Evolutionary conservation across 139 green algal genomes (phyloP), one percentile per base, ranked within the genome.

Genomic region (Haematococcus sp.): DNA sequence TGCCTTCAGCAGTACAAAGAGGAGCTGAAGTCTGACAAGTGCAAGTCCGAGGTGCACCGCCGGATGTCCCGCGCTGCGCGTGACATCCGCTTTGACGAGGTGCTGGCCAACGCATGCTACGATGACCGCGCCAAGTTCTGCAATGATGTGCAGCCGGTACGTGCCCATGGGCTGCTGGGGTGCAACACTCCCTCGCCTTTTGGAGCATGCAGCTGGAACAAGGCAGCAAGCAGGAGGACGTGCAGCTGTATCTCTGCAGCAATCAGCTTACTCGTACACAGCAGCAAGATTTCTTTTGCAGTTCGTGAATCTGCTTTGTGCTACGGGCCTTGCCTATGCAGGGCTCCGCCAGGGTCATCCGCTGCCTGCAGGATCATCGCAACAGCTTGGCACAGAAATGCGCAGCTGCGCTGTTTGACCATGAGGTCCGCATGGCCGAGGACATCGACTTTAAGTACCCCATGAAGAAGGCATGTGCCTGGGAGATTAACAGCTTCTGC

Each of bases 391-490:
- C 69, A 20, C 70, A 86, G 30, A 76, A 84, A 27, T 97, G 92
- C 70, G 76, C 81, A 22, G 82, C 84, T 11, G 83, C 85, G 15
- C 83, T 97, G 31, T 94, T 97, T 74, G 86, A 94, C 54, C 79
- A 89, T 35, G 85, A 94, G 76, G 79, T 92, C 17, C 78, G 78
- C 55, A 89, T 95, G 80, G 89, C 88, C 1, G 90, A 94, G 69
- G 86, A 93, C 77, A 92, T 93, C 56, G 90, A 95, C 77, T 95
- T 93, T 85, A 93, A 95, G 77, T 93, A 86, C 66, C 89, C 88
- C 7, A 89, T 96, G 84, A 93, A 93, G 81, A 77, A 79, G 15
- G 85, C 92, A 0, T 97, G 93, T 71, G 75, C 84, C 1, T 79
- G 76, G 70, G 92, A 97, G 80, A 88, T 95, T 43, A 70, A 15